A percentile compares a stretch with the other conserved stretches of the same genome.
phyloP scores from a whole-genome alignment of 495 filamentous ascomycete species.

The Penicillium coffeae region DNA sequence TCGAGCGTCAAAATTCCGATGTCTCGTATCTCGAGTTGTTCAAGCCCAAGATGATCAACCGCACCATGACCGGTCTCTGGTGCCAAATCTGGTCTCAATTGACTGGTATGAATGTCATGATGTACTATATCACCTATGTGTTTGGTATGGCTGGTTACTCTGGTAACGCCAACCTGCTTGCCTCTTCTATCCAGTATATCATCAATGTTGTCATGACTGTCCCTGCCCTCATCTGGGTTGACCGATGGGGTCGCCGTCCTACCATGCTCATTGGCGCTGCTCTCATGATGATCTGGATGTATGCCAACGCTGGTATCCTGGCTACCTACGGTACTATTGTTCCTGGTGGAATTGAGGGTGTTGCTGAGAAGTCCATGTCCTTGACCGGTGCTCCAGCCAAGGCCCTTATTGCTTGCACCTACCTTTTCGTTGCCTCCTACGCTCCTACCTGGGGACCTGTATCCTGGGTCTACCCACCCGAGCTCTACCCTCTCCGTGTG shows the following conservation, averaged over 20 bases:
- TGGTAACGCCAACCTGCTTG: slow-evolving; percentile 43
- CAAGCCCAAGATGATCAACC: slow-evolving; percentile 60
- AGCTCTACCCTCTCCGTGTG: slow-evolving; percentile 56
- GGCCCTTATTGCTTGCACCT: slow-evolving; percentile 52
- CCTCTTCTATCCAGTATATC: slow-evolving; percentile 63
- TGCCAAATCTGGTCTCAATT: slow-evolving; percentile 74
- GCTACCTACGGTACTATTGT: slow-evolving; percentile 39
- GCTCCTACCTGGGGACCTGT: slow-evolving; percentile 52
- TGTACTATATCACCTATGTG: slow-evolving; percentile 51
- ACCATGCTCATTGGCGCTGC: slow-evolving; percentile 56
- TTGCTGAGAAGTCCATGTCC: slow-evolving; percentile 17
- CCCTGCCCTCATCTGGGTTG: slow-evolving; percentile 46
- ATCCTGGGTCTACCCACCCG: slow-evolving; percentile 56
- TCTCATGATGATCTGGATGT: slow-evolving; percentile 60
- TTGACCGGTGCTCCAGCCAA: slow-evolving; percentile 22
- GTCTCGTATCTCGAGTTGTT: slow-evolving; percentile 63
- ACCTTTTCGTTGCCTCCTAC: slow-evolving; percentile 55
- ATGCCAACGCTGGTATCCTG: slow-evolving; percentile 58
- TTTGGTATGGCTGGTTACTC: slow-evolving; percentile 61
- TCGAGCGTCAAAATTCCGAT: slow-evolving; percentile 52
- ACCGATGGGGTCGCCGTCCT: slow-evolving; percentile 52
- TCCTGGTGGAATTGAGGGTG: slow-evolving; percentile 34
- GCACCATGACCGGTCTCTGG: slow-evolving; percentile 62
- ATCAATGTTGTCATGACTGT: slow-evolving; percentile 44
- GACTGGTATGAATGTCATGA: slow-evolving; percentile 77